Conservation (phyloP, 106 monocot species). For the Xerophyta viscosa region DNA sequence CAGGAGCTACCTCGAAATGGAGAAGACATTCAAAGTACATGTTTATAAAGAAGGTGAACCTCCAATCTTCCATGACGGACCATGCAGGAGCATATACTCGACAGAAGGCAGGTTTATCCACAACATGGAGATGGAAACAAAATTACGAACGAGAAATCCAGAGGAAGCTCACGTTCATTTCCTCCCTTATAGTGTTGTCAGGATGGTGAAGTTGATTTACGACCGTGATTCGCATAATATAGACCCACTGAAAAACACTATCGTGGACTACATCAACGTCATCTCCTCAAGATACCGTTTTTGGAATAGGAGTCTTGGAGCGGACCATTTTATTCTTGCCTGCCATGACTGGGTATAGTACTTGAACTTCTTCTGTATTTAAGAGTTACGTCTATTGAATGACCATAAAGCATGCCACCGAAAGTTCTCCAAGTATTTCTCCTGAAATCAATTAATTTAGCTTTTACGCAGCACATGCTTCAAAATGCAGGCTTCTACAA, state of each 20-base stretch:
- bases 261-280: slow-evolving; percentile 24
- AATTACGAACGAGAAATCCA: slow-evolving; percentile 29
- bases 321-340: slow-evolving; percentile 33
- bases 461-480: too few species aligned
- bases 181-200: slow-evolving; percentile 53
- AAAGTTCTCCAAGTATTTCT: too few species aligned
- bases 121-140: slow-evolving; percentile 35
- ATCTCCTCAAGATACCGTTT: slow-evolving; percentile 18
- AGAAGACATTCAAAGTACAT: slow-evolving; percentile 44
- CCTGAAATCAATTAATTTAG: too few species aligned
- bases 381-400: neutral
- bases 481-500: too few species aligned
- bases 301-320: slow-evolving; percentile 41
- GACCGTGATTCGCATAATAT: slow-evolving; percentile 12
- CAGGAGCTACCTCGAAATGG: slow-evolving; percentile 75
- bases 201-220: slow-evolving; percentile 41
- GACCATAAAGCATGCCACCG: too few species aligned
- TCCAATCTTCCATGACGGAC: slow-evolving; percentile 61
- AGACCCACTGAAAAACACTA: slow-evolving; percentile 17
- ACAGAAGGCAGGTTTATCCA: slow-evolving; percentile 54
- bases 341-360: slow-evolving; percentile 43
- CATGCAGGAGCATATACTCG: slow-evolving; percentile 47
- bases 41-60: slow-evolving; percentile 66
- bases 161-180: slow-evolving; percentile 49
- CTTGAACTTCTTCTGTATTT: too few species aligned